A percentile compares a stretch with the other conserved stretches of the same genome.
phyloP scores from a whole-genome alignment of 805 yeast genomes.

The Lipomyces yamadae region DNA sequence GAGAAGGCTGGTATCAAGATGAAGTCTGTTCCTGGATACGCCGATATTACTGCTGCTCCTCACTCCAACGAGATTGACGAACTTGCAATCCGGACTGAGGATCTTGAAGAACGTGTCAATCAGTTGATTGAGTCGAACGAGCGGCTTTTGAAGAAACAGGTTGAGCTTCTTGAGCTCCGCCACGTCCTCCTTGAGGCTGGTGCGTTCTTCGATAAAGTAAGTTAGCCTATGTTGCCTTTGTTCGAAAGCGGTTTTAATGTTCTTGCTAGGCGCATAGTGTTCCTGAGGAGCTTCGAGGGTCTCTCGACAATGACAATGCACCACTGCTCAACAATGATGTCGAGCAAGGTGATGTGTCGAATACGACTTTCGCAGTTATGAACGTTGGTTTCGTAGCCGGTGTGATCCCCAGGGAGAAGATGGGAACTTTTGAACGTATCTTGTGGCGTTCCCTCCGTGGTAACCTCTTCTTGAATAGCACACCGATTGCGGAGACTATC shows the following conservation, averaged over 20 bases:
- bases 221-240: not conserved
- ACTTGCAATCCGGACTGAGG: conserved; percentile 62
- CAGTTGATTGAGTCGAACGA: conserved; percentile 75
- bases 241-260: not conserved
- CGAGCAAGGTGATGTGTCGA: conserved; percentile 37
- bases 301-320: conserved; percentile 47
- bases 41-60: conserved; percentile 48
- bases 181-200: conserved; percentile 60
- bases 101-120: conserved; percentile 72
- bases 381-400: conserved; percentile 71
- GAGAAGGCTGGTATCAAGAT: conserved; percentile 43
- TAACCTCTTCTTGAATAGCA: conserved; percentile 76
- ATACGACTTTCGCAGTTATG: conserved; percentile 36
- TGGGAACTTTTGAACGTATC: conserved; percentile 75
- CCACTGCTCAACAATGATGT: conserved; percentile 49
- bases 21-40: conserved; percentile 49
- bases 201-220: conserved; percentile 48
- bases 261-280: conserved; percentile 41
- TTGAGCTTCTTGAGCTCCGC: conserved; percentile 71
- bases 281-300: conserved; percentile 45
- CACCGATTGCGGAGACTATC: conserved; percentile 71
- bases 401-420: conserved; percentile 73
- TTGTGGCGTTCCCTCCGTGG: conserved; percentile 94
- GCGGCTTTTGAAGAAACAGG: conserved; percentile 64
- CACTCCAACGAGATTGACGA: conserved; percentile 73